These are phyloP conservation scores for Cetradonia linearis DNA, from an alignment of 495 filamentous ascomycete species.

Conservation along the genomic window DNA sequence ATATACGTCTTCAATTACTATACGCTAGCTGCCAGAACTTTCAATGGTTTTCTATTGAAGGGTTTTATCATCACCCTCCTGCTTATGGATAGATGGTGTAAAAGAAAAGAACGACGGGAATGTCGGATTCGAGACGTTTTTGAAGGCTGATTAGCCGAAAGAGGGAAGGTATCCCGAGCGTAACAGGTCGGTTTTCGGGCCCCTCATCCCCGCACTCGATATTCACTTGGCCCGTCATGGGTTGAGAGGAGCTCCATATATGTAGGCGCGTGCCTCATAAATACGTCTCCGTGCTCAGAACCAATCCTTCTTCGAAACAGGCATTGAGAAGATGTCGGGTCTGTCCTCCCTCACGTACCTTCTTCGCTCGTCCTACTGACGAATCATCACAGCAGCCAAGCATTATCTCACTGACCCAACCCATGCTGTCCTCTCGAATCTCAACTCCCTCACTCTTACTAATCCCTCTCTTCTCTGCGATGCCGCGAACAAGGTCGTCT, in stretches of 20 bases:
- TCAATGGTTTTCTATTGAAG: conserved; percentile 8
- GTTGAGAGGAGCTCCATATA: not conserved
- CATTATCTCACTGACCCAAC: conserved; percentile 89
- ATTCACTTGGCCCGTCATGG: conserved; percentile 4
- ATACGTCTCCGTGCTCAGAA: not conserved
- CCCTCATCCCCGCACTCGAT: conserved; percentile 8
- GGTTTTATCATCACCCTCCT: conserved; percentile 3
- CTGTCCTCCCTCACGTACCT: not conserved
- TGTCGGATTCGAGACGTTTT: not conserved
- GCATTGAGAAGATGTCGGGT: conserved; percentile 17
- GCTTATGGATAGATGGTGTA: conserved; percentile 13
- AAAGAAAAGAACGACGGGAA: too few relatives aligned
- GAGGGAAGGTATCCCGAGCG: conserved; percentile 5
- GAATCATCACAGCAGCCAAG: conserved; percentile 41
- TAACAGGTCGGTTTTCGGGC: not conserved
- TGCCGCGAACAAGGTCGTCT: conserved; percentile 72
- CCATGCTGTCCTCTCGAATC: conserved; percentile 66
- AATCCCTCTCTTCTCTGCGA: conserved; percentile 84
- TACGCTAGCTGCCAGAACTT: conserved; percentile 16
- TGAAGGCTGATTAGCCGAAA: not conserved
- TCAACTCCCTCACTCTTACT: conserved; percentile 66
- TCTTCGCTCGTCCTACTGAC: not conserved
- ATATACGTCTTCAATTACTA: not conserved
- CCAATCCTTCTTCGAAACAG: too few relatives aligned
- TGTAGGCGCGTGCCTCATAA: not conserved